Evolutionary conservation across 176 grass and related monocot genomes (phyloP).

Genomic region (Oryza officinalis): DNA sequence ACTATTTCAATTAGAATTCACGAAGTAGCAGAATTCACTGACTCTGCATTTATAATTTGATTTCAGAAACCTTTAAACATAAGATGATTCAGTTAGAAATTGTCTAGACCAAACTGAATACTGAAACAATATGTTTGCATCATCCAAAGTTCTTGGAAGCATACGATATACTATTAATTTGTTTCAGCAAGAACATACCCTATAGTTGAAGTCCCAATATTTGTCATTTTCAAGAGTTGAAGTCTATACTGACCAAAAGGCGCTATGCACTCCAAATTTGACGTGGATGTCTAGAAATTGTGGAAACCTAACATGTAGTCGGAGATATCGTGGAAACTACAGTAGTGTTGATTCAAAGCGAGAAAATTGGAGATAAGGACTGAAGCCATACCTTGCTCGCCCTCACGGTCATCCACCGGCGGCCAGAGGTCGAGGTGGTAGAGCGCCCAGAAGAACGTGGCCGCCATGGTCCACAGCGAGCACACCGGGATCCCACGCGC

Average conservation of each 20-base stretch:
- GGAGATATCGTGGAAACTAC: background rate
- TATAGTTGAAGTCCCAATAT: background rate
- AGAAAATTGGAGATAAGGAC: background rate
- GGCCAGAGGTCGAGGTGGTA: constrained; percentile 44
- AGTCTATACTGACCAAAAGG: background rate
- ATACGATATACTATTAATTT: background rate
- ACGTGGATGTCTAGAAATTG: background rate
- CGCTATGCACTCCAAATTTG: background rate
- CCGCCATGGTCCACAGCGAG: constrained; percentile 58
- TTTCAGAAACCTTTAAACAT: background rate
- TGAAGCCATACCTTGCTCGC: constrained; percentile 42
- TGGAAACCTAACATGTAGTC: background rate
- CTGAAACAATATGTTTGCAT: background rate
- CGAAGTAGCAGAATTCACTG: background rate
- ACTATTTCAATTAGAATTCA: background rate
- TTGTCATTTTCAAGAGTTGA: background rate
- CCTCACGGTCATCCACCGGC: background rate
- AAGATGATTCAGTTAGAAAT: background rate
- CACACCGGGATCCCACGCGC: constrained; percentile 54
- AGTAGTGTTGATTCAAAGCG: background rate
- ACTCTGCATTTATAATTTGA: background rate
- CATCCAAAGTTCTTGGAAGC: constrained; percentile 3
- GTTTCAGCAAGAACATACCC: no score
- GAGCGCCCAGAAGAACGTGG: constrained; percentile 52
- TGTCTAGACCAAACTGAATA: background rate